phyloP scores from a whole-genome alignment of 768 basidiomycete genomes.

The Suillus hirtellus region DNA sequence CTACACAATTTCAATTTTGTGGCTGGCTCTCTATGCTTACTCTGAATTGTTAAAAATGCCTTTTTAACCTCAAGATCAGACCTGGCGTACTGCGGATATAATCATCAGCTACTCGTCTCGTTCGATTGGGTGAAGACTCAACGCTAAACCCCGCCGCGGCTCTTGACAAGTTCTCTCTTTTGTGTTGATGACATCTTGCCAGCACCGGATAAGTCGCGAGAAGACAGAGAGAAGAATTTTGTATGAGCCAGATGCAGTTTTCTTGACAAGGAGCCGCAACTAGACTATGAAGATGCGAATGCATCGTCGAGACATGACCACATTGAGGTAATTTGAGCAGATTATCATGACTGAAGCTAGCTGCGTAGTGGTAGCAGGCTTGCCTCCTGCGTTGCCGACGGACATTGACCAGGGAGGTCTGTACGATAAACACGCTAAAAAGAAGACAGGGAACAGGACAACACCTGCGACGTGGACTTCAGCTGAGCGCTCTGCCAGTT shows the following conservation, averaged over 20 bases:
- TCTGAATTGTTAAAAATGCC: background rate
- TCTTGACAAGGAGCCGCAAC: background rate
- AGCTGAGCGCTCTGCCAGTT: background rate
- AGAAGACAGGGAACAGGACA: background rate
- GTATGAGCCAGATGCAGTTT: background rate
- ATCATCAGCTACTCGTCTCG: background rate
- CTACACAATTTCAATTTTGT: background rate
- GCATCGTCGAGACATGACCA: background rate
- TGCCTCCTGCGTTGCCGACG: background rate
- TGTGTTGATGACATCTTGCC: background rate
- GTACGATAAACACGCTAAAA: background rate
- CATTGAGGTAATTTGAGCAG: background rate
- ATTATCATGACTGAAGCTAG: no score
- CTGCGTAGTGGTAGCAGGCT: background rate
- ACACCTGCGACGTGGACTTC: background rate
- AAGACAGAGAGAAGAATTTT: background rate
- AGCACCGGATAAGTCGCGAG: background rate
- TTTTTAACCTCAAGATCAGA: background rate
- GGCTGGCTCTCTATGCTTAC: background rate
- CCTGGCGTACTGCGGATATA: no score
- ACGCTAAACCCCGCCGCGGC: background rate
- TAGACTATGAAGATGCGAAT: background rate
- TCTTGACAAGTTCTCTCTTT: background rate
- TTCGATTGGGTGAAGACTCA: background rate
- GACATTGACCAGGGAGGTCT: background rate